phyloP scores from a whole-genome alignment of 331 rosid species.

The Spiraea crenata region DNA sequence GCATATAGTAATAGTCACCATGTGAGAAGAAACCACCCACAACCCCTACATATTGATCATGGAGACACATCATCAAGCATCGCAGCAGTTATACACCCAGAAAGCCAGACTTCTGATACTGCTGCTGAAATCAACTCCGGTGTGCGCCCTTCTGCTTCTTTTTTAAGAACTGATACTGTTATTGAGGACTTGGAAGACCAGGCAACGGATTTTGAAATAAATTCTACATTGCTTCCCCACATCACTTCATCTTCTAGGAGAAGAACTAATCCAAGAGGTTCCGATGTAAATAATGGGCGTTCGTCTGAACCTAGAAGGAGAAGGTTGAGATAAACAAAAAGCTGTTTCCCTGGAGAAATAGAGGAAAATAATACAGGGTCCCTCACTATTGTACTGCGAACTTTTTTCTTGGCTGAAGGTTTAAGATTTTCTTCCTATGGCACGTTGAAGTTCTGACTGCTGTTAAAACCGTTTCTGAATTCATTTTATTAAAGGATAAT shows the following conservation, averaged over 20 bases:
- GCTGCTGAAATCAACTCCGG: conserved; percentile 37
- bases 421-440: neutral
- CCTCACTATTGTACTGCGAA: neutral
- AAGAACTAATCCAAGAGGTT: conserved; percentile 33
- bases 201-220: conserved; percentile 32
- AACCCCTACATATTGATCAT: conserved; percentile 23
- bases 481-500: neutral
- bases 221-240: conserved; percentile 17
- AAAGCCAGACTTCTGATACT: conserved; percentile 31
- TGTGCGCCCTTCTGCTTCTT: conserved; percentile 29
- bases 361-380: conserved; percentile 17
- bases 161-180: conserved; percentile 33
- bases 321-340: conserved; percentile 49
- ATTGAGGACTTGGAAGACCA: conserved; percentile 32
- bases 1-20: conserved; percentile 36
- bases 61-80: conserved; percentile 29
- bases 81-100: conserved; percentile 32
- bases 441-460: neutral
- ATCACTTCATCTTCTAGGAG: conserved; percentile 41
- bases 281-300: conserved; percentile 25
- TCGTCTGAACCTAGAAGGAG: conserved; percentile 52
- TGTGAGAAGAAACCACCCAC: conserved; percentile 34
- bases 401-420: conserved; percentile 4
- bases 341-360: conserved; percentile 14
- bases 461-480: neutral